These are phyloP conservation scores for Saccharomycopsis capsularis DNA, from an alignment of 805 yeast species.

Conservation along the genomic window DNA sequence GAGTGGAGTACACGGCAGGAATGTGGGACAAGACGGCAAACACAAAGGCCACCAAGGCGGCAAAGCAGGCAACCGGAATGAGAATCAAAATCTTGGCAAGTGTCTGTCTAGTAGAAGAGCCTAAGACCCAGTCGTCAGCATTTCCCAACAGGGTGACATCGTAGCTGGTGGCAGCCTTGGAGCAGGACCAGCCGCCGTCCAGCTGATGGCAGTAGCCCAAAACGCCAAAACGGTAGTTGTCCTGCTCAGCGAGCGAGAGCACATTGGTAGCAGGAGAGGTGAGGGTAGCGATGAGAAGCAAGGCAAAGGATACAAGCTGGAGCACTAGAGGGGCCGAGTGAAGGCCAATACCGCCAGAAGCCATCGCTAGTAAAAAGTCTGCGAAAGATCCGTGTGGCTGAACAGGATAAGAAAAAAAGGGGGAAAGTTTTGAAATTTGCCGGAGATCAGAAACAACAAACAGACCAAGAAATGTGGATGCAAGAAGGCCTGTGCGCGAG, in stretches of 20 bases:
- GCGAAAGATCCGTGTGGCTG: not conserved
- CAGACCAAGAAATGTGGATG: too few relatives aligned
- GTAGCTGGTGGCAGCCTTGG: slow-evolving; percentile 41
- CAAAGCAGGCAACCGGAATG: slow-evolving; percentile 60
- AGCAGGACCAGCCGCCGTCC: slow-evolving; percentile 29
- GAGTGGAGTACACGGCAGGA: slow-evolving; percentile 24
- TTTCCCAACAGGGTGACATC: slow-evolving; percentile 30
- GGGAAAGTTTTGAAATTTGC: not conserved
- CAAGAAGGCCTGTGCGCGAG: not conserved
- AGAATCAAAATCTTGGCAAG: slow-evolving; percentile 51
- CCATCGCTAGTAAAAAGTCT: not conserved
- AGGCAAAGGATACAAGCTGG: slow-evolving; percentile 50
- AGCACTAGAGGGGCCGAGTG: slow-evolving; percentile 38
- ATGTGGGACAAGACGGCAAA: slow-evolving; percentile 32
- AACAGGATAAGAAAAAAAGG: not conserved
- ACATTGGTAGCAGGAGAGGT: slow-evolving; percentile 51
- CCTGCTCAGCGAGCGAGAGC: slow-evolving; percentile 44
- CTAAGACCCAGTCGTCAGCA: slow-evolving; percentile 43
- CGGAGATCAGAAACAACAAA: not conserved
- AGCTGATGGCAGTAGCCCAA: slow-evolving; percentile 52
- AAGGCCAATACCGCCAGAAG: slow-evolving; percentile 35
- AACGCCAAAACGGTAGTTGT: slow-evolving; percentile 47
- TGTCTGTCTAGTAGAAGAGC: slow-evolving; percentile 38
- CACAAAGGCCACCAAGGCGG: slow-evolving; percentile 43
- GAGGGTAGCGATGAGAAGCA: slow-evolving; percentile 52